Evolutionary conservation across 108 stramenopile genomes (phyloP).

Genomic region (Cyclotella baltica): DNA sequence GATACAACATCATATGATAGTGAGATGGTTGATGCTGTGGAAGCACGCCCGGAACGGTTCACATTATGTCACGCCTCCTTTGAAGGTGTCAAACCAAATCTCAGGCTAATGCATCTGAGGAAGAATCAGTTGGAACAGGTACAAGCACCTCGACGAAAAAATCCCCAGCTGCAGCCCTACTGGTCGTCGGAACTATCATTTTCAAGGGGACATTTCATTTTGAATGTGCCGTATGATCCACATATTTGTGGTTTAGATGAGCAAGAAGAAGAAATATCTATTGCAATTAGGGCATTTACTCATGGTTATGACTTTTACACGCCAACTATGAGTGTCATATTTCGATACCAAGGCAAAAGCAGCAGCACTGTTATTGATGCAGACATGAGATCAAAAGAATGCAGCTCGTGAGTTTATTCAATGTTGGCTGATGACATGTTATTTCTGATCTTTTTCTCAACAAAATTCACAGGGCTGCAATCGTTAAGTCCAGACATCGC

Average conservation of each 20-base stretch:
- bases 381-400: background rate
- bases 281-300: constrained; percentile 70
- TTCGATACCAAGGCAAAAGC: constrained; percentile 56
- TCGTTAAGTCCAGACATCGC: background rate
- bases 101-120: constrained; percentile 34
- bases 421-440: background rate
- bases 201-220: constrained; percentile 66
- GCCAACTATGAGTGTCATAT: constrained; percentile 58
- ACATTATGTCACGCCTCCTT: constrained; percentile 59
- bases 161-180: constrained; percentile 73
- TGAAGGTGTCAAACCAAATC: constrained; percentile 39
- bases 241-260: constrained; percentile 57
- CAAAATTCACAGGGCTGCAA: background rate
- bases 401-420: constrained; percentile 1
- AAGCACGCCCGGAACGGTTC: constrained; percentile 27
- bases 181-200: constrained; percentile 89
- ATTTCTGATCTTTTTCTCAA: background rate
- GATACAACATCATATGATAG: constrained; percentile 35
- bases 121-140: constrained; percentile 47
- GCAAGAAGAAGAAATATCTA: constrained; percentile 75
- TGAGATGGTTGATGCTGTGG: background rate
- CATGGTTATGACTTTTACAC: constrained; percentile 86
- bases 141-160: constrained; percentile 1
- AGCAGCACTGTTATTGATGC: constrained; percentile 29
- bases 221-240: constrained; percentile 49